Base-by-base conservation (phyloP, 768 basidiomycete genomes). In the Clathrus columnatus region DNA sequence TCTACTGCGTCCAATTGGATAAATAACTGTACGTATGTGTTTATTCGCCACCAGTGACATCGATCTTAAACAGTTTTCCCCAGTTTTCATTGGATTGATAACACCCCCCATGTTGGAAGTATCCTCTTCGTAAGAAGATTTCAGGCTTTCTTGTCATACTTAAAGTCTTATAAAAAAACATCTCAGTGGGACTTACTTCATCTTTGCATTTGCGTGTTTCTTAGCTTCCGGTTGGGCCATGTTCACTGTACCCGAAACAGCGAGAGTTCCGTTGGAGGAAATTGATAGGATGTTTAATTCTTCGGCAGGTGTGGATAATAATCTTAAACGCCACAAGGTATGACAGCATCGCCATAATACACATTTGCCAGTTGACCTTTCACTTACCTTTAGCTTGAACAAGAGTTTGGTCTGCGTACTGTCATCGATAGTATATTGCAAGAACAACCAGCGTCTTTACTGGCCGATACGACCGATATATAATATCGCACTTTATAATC, bases 1-100 rank as follows among this genome's bases (percentile, higher is more conserved):
- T 83, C 87, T 18, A 91, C 90, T 1, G 85, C 87, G 2, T 87
- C 85, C n/a, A 88, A 87, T 60, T 91, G 89, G 89, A 61, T 79
- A 23, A 91, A 91, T 63, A 91, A 91, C 57, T 91, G 84, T 84
- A 49, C 1, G 76, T 67, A 14, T 52, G 20, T 0, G 30, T 29
- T 3, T 28, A 54, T 46, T 8, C 18, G 18, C 20, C 18, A 53
- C 29, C 32, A 44, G 7, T n/a, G 20, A 30, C n/a, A 24, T 10
- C 26, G 17, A 21, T 24, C 43, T 18, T 28, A 30, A 2, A 24
- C 58, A 6, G 21, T 21, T 24, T 14, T 43, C 10, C 18, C 18
- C 50, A 90, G 88, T 91, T 63, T 67, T 89, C 50, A 82, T 91
- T 53, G 89, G 89, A 0, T 72, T 91, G 20, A 61, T 85, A 14